Percentiles rank a stretch among this genome's conserved stretches.
Conservation (phyloP, 1,139 yeast genomes). For the Geotrichum macrosporum region DNA sequence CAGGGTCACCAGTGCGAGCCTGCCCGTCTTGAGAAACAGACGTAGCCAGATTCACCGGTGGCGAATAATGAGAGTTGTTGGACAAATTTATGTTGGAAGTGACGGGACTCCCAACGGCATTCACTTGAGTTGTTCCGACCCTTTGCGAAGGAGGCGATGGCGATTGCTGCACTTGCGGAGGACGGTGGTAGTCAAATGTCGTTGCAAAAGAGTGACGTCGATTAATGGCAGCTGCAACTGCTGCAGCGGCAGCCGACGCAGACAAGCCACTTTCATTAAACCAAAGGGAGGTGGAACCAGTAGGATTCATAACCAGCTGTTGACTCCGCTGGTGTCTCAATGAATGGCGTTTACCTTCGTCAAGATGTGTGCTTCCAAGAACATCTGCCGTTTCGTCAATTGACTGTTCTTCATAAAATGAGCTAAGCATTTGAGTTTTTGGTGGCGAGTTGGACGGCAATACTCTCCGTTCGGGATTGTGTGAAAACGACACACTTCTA, state of each 20-base stretch:
- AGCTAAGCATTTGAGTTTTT: constrained; percentile 1
- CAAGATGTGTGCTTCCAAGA: constrained; percentile 6
- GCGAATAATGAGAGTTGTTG: background rate
- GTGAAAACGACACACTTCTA: constrained; percentile 18
- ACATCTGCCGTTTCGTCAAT: constrained; percentile 5
- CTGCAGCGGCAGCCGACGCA: background rate
- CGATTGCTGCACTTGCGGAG: background rate
- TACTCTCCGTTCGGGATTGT: constrained; percentile 3
- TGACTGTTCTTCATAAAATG: constrained; percentile 6
- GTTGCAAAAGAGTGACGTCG: constrained; percentile 19
- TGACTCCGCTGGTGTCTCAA: constrained; percentile 6
- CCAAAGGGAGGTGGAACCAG: constrained; percentile 12
- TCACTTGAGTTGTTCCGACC: background rate
- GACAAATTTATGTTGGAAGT: background rate
- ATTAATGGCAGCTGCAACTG: constrained; percentile 4
- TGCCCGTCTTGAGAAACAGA: background rate
- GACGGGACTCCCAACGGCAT: constrained; percentile 2
- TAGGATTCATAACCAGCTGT: background rate
- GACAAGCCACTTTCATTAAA: constrained; percentile 7
- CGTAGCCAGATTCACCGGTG: background rate
- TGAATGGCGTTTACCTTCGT: background rate
- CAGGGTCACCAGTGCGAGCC: background rate
- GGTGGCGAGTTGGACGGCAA: constrained; percentile 5
- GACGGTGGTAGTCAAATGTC: constrained; percentile 1
- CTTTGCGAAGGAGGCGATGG: background rate